Evolutionary conservation across 495 filamentous ascomycete species (phyloP), one percentile per base, ranked within the genome.

Genomic region (Bacidia gigantensis): DNA sequence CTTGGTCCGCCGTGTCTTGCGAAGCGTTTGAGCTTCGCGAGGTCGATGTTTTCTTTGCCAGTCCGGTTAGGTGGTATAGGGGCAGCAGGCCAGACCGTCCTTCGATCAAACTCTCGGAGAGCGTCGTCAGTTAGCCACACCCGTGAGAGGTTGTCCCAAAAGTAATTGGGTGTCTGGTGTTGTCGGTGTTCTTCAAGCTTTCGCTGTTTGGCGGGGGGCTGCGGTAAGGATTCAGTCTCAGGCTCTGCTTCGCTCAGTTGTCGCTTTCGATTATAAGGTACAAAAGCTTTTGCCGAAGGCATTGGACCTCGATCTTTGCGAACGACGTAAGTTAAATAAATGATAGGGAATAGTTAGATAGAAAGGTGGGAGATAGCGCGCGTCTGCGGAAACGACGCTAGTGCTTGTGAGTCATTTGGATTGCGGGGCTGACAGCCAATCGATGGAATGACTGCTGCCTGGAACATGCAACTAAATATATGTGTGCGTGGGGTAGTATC

Each of bases 1-100:
- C 46, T 53, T 46, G 51, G 58, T 46, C 58, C 58, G 38, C 58
- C 63, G 49, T 59, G 39, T 56, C 60, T 61, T 46, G 52, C 56
- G 53, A 62, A 63, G 39, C 56, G 55, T 39, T 59, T 55, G 21
- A 62, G 56, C 21, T 53, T 17, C 48, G 25, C 22, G 54, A 49
- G 39, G 26, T 61, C n/a, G 26, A 54, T 54, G 39, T 58, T 39
- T 41, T 55, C 29, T 22, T 54, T 51, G 22, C 21, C 48, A 47
- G 40, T 60, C 35, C 25, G 50, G 3, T 51, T 1, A 58, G 42
- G 42, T 11, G 49, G 57, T 18, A 50, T 5, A 26, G 54, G 50
- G 26, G 18, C 9, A 53, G 40, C 25, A 48, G 50, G 54, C 23
- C 21, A 38, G 14, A 49, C 35, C 12, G 35, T 62, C 49, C 56